Conservation (phyloP, 208 protist genomes). For the Trypanosoma avium region DNA sequence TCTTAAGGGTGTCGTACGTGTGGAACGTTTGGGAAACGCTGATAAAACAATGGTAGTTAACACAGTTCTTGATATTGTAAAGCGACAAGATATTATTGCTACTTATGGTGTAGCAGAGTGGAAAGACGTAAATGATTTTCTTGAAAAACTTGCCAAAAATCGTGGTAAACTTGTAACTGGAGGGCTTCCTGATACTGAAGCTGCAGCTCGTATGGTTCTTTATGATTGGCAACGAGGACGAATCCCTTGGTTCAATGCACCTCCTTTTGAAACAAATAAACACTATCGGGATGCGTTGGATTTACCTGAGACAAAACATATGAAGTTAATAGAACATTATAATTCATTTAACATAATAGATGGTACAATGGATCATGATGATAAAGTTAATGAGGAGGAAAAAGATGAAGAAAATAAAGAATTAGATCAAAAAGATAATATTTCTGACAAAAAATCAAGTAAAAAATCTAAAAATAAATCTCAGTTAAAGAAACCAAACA, state of each 20-base stretch:
- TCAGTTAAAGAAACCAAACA: slow-evolving; percentile 19
- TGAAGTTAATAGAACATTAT: slow-evolving; percentile 90
- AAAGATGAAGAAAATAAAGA: slow-evolving; percentile 26
- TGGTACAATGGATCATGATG: slow-evolving; percentile 51
- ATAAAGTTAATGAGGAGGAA: slow-evolving; percentile 18
- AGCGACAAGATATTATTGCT: slow-evolving; percentile 94
- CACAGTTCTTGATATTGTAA: slow-evolving; percentile 94
- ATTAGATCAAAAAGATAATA: neutral
- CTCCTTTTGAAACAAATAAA: slow-evolving; percentile 90
- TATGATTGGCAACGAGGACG: slow-evolving; percentile 97
- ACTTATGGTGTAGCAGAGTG: slow-evolving; percentile 96
- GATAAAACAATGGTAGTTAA: slow-evolving; percentile 95
- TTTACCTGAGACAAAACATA: slow-evolving; percentile 66
- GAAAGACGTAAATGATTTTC: slow-evolving; percentile 95
- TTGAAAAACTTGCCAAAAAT: slow-evolving; percentile 94
- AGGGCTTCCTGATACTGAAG: slow-evolving; percentile 94
- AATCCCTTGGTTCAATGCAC: slow-evolving; percentile 96
- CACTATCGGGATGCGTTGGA: slow-evolving; percentile 79
- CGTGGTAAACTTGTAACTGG: slow-evolving; percentile 95
- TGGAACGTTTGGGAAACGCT: slow-evolving; percentile 87
- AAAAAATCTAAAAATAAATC: neutral
- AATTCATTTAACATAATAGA: slow-evolving; percentile 84
- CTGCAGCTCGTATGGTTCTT: slow-evolving; percentile 96
- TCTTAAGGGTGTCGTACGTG: slow-evolving; percentile 97
- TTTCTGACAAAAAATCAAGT: slow-evolving; percentile 10